Base-by-base conservation (phyloP, 1,284 basidiomycete genomes). In the Malassezia yamatoensis region DNA sequence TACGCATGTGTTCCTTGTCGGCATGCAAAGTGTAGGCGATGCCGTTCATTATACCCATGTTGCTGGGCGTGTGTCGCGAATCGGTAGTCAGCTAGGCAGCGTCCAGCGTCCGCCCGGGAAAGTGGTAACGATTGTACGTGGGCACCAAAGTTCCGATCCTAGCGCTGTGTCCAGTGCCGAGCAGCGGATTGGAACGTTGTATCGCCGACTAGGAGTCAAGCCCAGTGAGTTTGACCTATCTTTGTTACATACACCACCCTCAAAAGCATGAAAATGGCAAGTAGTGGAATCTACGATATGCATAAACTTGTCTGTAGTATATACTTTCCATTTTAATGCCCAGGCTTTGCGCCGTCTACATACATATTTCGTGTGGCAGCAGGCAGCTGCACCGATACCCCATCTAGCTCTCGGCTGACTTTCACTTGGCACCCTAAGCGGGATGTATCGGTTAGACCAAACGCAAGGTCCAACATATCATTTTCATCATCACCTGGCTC, bases 351-450 rank as follows among this genome's bases (percentile, higher is more conserved):
- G 40, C 86, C 88, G 72, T 90, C 88, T 33, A 94, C 90, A 74
- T 90, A 91, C 88, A 98, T 90, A 78, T 98, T 98, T 70, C 93
- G 79, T 33, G 93, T 98, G 15, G 93, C 91, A 9, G 87, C 81
- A 0, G 94, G 94, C 29, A 98, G 77, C 16, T 81, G 86, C n/a
- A 84, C 87, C 1, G 82, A 82, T 75, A 94, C 85, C 21, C 89
- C 91, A 70, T 96, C 86, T 59, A 94, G 75, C 37, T 87, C 87
- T 61, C 80, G 83, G 8, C 84, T 87, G 24, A 98, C 76, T 51
- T 84, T 78, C 20, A 96, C 88, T 77, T 98, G 91, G 65, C 82
- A 82, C 3, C 81, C 81, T n/a, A 83, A 73, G 35, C 81, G 71
- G 7, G 81, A 82, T 68, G 91, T 96, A 71, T 96, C 93, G 1